Percentiles rank a stretch among this genome's conserved stretches.
Evolutionary conservation across 106 monocot genomes (phyloP).

Genomic region (Chionographis japonica): DNA sequence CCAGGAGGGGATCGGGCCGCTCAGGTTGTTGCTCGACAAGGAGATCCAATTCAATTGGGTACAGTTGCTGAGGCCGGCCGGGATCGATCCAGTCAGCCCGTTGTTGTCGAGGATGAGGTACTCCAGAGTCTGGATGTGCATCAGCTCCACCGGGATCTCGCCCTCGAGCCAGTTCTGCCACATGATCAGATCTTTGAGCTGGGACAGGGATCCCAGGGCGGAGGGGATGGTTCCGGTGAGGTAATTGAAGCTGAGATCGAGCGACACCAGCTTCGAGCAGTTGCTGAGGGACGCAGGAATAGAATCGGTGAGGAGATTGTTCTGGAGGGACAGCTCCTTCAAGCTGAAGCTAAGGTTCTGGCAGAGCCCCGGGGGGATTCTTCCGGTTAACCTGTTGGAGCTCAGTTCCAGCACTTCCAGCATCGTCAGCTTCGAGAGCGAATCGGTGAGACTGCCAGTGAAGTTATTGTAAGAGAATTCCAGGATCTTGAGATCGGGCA

Average conservation of each 20-base stretch:
- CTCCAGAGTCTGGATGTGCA: slow-evolving; percentile 28
- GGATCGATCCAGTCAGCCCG: slow-evolving; percentile 57
- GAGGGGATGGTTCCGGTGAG: slow-evolving; percentile 57
- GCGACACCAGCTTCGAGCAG: slow-evolving; percentile 53
- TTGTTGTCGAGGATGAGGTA: slow-evolving; percentile 90
- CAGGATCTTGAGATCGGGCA: neutral
- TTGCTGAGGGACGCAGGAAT: slow-evolving; percentile 51
- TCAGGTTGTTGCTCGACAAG: slow-evolving; percentile 65
- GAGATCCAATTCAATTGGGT: slow-evolving; percentile 80
- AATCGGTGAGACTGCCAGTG: slow-evolving; percentile 26
- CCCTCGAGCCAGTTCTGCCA: slow-evolving; percentile 84
- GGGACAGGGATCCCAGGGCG: slow-evolving; percentile 32
- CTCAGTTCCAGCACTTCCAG: slow-evolving; percentile 65
- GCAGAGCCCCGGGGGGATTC: slow-evolving; percentile 46
- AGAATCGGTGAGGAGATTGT: slow-evolving; percentile 51
- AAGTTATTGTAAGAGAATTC: slow-evolving; percentile 50
- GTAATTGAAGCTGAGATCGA: slow-evolving; percentile 82
- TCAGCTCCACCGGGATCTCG: slow-evolving; percentile 58
- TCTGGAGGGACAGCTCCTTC: slow-evolving; percentile 66
- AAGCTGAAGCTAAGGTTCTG: slow-evolving; percentile 9
- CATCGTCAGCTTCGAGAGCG: slow-evolving; percentile 26
- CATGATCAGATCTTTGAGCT: slow-evolving; percentile 65
- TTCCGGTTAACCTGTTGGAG: slow-evolving; percentile 51
- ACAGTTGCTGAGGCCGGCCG: slow-evolving; percentile 47
- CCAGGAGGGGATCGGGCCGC: slow-evolving; percentile 64